Evolutionary conservation across 139 green algal species (phyloP), one percentile per base, ranked within the genome.

Genomic region (Diplosphaera chodatii): DNA sequence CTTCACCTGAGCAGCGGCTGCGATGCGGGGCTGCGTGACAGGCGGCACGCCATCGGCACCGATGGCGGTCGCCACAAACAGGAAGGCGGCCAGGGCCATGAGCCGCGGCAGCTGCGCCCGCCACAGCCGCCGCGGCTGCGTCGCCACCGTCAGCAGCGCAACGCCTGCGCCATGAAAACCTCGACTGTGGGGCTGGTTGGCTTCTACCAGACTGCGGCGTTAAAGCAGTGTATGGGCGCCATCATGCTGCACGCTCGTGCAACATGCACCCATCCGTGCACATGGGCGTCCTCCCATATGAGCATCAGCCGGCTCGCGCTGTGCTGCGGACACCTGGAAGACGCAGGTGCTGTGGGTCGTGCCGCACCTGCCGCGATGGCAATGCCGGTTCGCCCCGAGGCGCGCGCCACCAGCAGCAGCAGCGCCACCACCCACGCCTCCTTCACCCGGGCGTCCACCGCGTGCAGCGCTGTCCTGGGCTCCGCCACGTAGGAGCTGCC

Each of bases 391-490:
- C 55, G n/a, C 4, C 79, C 69, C 0, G 76, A 76, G 10, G 81
- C 77, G 31, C 84, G 78, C 33, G 88, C 80, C 23, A 90, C 83
- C 27, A 90, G 69, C 25, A 93, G n/a, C 66, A 93, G 84, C 30
- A 92, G 34, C 3, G 80, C 71, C 10, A 93, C 40, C 66, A 95
- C 78, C 90, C 89, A 95, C 40, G 88, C 55, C 82, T 89, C 78
- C 70, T 92, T 92, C 0, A 89, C 66, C 1, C 82, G 73, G 3
- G 87, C 85, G 63, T 89, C 81, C 3, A 92, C 72, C 2, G 55
- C 65, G 72, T 92, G 87, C 1, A 92, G 79, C 48, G 84, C 75
- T 4, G 80, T 87, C 16, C 78, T 48, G 1, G 87, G 87, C 1
- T 76, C 70, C 1, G 87, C 80, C 0, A 92, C 83, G 62, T 84